Evolutionary conservation across 148 eudicot genomes (phyloP), one percentile per base, ranked within the genome.

Genomic region (Vaccinium myrtillus): DNA sequence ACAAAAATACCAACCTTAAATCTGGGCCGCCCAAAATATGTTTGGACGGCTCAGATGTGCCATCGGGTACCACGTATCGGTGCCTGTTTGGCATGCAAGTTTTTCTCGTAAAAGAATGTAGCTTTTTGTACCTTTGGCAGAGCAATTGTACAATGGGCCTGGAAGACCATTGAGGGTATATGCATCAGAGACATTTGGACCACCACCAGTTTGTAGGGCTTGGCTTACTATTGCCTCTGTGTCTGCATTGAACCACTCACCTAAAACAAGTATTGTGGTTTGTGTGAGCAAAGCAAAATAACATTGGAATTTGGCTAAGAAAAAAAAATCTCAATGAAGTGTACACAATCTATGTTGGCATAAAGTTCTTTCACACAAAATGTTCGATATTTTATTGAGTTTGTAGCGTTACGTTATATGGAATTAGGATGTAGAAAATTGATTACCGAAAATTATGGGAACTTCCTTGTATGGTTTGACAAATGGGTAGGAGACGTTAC

Each of bases 171-270:
- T 90, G 69, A 91, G 84, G 39, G 92, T 90, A 80, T 88, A 90
- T 39, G 93, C 92, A 65, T 92, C 94, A 10, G 92, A 92, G 56
- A 92, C 93, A 86, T 92, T 90, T 49, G 92, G 92, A 14, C 89
- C 91, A 23, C 91, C 92, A 23, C 94, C 94, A 12, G 90, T 90
- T 84, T 79, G 87, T 18, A 83, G 5, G 79, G 94, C 94, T 75
- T 90, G 91, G 74, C n/a, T 85, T 39, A 90, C 86, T 51, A 92
- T 84, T 30, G 90, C 91, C 73, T 92, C 92, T 4, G 94, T 80
- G 59, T 92, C 93, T 9, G 86, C 85, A 53, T 89, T 92, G 83
- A 88, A 92, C 94, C 93, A 92, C 83, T 92, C 94, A 71, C 94
- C 94, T 92, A 36, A n/a, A 54, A 55, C 46, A 36, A 21, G 54